Percentiles rank a stretch among this genome's conserved stretches.
Evolutionary conservation across 2,329 filamentous ascomycete species (phyloP).

Genomic region (Didymella sp.): DNA sequence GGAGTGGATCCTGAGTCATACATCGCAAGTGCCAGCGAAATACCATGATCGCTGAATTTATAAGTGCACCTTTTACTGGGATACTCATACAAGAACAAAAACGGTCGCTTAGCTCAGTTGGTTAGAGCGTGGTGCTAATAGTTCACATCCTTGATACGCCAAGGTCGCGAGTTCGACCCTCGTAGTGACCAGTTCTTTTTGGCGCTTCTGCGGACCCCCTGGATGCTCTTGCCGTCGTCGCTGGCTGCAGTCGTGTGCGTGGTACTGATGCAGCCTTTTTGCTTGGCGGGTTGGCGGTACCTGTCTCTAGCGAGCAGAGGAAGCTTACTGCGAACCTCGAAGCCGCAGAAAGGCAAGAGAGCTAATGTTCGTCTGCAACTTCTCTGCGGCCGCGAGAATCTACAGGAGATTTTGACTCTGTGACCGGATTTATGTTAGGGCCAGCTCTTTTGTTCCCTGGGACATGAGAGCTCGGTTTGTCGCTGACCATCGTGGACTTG

Average conservation of each 20-base stretch:
- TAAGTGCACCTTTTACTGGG: neutral
- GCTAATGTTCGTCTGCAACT: neutral
- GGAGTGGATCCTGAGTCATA: too few relatives aligned
- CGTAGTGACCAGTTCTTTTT: slow-evolving; percentile 28
- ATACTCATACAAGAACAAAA: neutral
- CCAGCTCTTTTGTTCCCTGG: neutral
- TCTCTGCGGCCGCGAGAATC: neutral
- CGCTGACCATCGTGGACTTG: neutral
- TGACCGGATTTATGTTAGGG: neutral
- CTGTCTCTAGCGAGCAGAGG: too few relatives aligned
- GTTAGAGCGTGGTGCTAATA: slow-evolving; percentile 35
- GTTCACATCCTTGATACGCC: slow-evolving; percentile 22
- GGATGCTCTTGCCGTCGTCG: too few relatives aligned
- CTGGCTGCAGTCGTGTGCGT: neutral
- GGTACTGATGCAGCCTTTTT: neutral
- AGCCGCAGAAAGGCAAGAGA: neutral
- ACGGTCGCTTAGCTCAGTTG: slow-evolving; percentile 29
- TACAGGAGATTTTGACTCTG: neutral
- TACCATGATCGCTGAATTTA: neutral
- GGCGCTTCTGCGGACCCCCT: neutral
- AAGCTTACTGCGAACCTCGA: neutral
- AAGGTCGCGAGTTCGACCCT: slow-evolving; percentile 31
- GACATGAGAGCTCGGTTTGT: neutral
- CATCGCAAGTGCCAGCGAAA: too few relatives aligned
- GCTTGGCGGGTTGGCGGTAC: neutral